Base-by-base conservation (phyloP, 129 eudicot species). In the Rutidosis leptorrhynchoides region DNA sequence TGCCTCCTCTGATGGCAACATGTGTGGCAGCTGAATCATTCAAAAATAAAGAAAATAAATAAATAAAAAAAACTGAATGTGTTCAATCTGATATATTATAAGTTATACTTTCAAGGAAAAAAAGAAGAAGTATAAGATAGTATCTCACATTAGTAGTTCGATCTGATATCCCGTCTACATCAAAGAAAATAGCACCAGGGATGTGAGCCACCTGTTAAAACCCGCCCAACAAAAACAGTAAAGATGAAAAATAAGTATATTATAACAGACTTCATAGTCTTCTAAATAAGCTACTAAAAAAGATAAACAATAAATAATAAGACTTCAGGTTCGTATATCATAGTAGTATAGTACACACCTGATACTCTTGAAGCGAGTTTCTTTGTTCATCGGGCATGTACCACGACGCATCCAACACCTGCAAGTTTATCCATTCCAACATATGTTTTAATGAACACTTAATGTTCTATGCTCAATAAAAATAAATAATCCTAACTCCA, bases 361-460 rank as follows among this genome's bases (percentile, higher is more conserved):
- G 96, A 78, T 93, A 93, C 72, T 93, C 98, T 79, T 86, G 92
- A 63, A 88, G 83, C 48, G 98, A 90, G 45, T 93, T 85, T 73
- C 96, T 83, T 59, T 88, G 87, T 70, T 93, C 98, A 70, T 86
- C 83, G 27, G 96, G 98, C 98, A 93, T 85, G 80, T 93, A 93
- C 96, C 98, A 93, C 29, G 98, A 93, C 14, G 95, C 98, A 77
- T 93, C 96, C 76, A 93, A 68, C 59, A 91, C 94, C 96, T 91
- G 81, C 40, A 67, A 69, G 48, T 52, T 43, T 43, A 46, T 45
- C 64, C 70, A 72, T 33, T 52, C n/a, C 19, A 53, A 33, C 33
- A 53, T 68, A 68, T 33, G n/a, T 17, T 56, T n/a, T 53, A 68
- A 21, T 32, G 23, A 52, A 17, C 24, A 68, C 33, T 16, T 43